Base-by-base conservation (phyloP, 2,329 filamentous ascomycete genomes). In the Cytospora mali region DNA sequence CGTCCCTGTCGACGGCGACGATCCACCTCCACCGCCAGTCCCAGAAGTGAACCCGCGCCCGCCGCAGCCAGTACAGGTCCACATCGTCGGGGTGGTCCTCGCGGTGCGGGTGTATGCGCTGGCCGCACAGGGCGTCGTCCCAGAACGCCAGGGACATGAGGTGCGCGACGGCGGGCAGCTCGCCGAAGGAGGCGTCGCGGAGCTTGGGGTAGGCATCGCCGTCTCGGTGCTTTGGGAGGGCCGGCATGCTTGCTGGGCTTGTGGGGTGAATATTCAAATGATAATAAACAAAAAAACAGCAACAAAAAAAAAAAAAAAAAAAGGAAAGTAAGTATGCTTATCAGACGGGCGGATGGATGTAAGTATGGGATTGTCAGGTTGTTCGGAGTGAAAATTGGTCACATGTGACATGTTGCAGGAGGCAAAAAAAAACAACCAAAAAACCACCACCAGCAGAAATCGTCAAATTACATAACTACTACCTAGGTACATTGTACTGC, bases 91-190 rank as follows among this genome's bases (percentile, higher is more conserved):
- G 74, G 42, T 71, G 70, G 29, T 72, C 55, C 5, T 70, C 59
- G 23, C 75, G 74, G 58, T 72, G 66, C 4, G 75, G 75, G 55
- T 76, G 72, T 27, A 76, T 74, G 23, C 74, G 62, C 2, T 70
- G 63, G 23, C 74, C 75, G 35, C 74, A 74, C 7, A 77, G 53
- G 13, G 70, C 69, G 29, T 77, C 74, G 7, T 75, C 68, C 66
- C 69, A 69, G 58, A 77, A 77, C 0, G 74, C 74, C 18, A 64
- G 64, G 6, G 75, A 69, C 58, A 72, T 64, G 11, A 73, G 62
- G 66, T 69, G 66, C 11, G 73, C 71, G 53, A 75, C 69, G 39
- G 66, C 68, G 0, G 68, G 67, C 1, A 74, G 68, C 29, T 74
- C 72, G 23, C 59, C 42, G 58, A 65, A 69, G 46, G 56, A 55